phyloP scores from a whole-genome alignment of 2,329 filamentous ascomycete genomes.

The Dissoconium aciculare region DNA sequence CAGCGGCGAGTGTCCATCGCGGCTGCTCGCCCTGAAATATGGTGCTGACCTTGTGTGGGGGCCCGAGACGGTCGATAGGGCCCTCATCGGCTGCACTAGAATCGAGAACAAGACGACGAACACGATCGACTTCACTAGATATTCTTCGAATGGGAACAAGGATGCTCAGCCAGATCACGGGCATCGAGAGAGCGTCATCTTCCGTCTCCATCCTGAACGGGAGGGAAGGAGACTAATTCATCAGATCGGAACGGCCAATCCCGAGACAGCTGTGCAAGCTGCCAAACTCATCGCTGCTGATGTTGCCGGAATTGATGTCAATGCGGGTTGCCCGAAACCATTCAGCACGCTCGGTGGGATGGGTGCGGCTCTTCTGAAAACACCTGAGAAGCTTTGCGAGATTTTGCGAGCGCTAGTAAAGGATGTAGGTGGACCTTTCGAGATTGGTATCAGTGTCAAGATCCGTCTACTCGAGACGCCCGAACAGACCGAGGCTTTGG shows the following conservation, averaged over 20 bases:
- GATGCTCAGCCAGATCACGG: constrained; percentile 40
- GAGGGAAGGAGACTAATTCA: constrained; percentile 70
- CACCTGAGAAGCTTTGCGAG: constrained; percentile 65
- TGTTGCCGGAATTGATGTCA: constrained; percentile 89
- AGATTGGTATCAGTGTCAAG: constrained; percentile 94
- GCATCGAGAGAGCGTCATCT: constrained; percentile 53
- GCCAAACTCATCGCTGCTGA: constrained; percentile 72
- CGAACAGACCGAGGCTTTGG: constrained; percentile 60
- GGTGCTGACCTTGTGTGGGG: constrained; percentile 97
- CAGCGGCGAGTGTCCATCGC: constrained; percentile 85
- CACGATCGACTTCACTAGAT: constrained; percentile 72
- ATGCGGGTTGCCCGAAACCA: constrained; percentile 94
- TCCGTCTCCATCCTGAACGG: constrained; percentile 61
- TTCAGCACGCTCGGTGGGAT: constrained; percentile 90
- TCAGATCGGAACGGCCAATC: constrained; percentile 79
- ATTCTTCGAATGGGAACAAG: constrained; percentile 54
- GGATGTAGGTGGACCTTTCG: constrained; percentile 58
- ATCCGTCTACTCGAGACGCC: constrained; percentile 73
- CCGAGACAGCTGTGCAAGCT: constrained; percentile 67
- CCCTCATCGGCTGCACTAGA: constrained; percentile 75
- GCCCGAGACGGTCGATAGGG: constrained; percentile 83
- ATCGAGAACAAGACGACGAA: constrained; percentile 59
- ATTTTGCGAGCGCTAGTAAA: constrained; percentile 74
- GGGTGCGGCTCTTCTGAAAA: constrained; percentile 79
- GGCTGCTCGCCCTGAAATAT: constrained; percentile 79